A percentile compares a stretch with the other conserved stretches of the same genome.
Evolutionary conservation across 2,329 filamentous ascomycete genomes (phyloP).

Genomic region (Xylariaceae sp.): DNA sequence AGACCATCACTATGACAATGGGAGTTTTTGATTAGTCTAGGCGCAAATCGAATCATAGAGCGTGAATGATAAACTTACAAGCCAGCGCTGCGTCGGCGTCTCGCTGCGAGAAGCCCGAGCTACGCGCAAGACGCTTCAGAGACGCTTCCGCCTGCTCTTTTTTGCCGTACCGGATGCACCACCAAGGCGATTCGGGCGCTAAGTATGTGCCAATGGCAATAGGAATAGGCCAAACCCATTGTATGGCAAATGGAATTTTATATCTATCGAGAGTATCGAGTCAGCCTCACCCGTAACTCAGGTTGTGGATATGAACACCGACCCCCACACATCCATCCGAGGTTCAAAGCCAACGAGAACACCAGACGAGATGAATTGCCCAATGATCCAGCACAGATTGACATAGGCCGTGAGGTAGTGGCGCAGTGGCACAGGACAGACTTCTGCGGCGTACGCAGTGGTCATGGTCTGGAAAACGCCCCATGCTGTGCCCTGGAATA

Average conservation of each 20-base stretch:
- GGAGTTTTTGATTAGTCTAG: not conserved
- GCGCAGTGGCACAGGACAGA: conserved; percentile 38
- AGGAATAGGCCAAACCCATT: conserved; percentile 41
- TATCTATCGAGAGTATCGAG: conserved; percentile 27
- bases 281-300: not conserved
- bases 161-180: conserved; percentile 35
- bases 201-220: conserved; percentile 38
- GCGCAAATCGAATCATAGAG: not conserved
- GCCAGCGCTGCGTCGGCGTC: conserved; percentile 40
- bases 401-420: conserved; percentile 40
- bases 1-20: conserved; percentile 44
- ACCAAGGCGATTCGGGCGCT: conserved; percentile 41
- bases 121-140: conserved; percentile 38
- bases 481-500: conserved; percentile 50
- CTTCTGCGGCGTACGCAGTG: conserved; percentile 38
- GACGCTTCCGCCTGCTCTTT: conserved; percentile 33
- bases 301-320: conserved; percentile 12
- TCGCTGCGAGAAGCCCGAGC: conserved; percentile 38
- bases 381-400: conserved; percentile 43
- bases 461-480: conserved; percentile 42
- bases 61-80: conserved; percentile 27
- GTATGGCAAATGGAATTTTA: conserved; percentile 39
- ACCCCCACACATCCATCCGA: conserved; percentile 39
- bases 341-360: conserved; percentile 35
- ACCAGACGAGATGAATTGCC: conserved; percentile 48